These are phyloP conservation scores for Yamadazyma atlantica DNA, from an alignment of 1,139 yeast species.

Conservation along the genomic window DNA sequence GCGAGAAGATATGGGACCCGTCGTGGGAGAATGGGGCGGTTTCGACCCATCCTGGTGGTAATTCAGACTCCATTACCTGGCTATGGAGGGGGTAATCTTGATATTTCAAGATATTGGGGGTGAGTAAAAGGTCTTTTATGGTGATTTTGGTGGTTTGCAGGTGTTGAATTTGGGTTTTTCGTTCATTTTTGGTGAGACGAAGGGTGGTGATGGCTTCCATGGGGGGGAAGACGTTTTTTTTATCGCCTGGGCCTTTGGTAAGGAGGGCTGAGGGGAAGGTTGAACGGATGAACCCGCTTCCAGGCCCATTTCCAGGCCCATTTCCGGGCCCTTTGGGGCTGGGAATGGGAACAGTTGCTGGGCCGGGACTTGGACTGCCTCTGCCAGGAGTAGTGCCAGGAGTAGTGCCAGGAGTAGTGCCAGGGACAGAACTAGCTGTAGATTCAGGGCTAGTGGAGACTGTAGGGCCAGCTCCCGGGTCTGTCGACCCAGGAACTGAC, in stretches of 20 bases:
- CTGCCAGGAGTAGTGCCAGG: too few species aligned
- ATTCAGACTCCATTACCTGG: slow-evolving; percentile 5
- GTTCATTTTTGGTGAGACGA: slow-evolving; percentile 57
- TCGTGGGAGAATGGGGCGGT: slow-evolving; percentile 53
- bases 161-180: slow-evolving; percentile 30
- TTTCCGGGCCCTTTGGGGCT: too few species aligned
- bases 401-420: too few species aligned
- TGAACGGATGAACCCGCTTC: not conserved
- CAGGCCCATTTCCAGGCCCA: too few species aligned
- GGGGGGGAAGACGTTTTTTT: slow-evolving; percentile 54
- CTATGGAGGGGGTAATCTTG: slow-evolving; percentile 63
- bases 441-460: too few species aligned
- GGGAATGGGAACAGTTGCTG: too few species aligned
- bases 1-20: slow-evolving; percentile 66
- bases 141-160: slow-evolving; percentile 44
- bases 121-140: slow-evolving; percentile 53
- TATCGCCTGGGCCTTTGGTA: slow-evolving; percentile 61
- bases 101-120: slow-evolving; percentile 41
- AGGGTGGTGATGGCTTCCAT: slow-evolving; percentile 55
- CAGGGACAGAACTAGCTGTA: too few species aligned
- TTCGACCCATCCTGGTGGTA: slow-evolving; percentile 51
- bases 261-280: slow-evolving; percentile 29
- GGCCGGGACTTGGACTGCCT: too few species aligned
- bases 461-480: too few species aligned
- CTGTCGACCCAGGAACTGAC: too few species aligned